Percentiles rank a stretch among this genome's conserved stretches.
These are phyloP conservation scores for Akanthomyces lecanii DNA, from an alignment of 2,329 filamentous ascomycete genomes.

Conservation along the genomic window DNA sequence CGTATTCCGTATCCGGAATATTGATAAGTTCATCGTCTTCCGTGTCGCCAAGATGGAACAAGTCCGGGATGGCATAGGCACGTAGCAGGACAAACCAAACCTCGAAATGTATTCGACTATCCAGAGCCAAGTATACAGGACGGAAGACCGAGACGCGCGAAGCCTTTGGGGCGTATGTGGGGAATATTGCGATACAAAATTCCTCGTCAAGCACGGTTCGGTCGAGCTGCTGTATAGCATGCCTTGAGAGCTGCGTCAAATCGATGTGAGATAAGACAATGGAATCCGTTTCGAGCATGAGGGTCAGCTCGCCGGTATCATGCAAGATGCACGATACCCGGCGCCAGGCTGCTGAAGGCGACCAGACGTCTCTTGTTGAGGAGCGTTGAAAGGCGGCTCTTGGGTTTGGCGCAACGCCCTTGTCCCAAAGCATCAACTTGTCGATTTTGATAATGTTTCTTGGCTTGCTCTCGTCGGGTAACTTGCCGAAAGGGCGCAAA, in stretches of 20 bases:
- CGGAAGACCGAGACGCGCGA: constrained; percentile 71
- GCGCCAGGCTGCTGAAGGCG: constrained; percentile 66
- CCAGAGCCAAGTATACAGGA: constrained; percentile 85
- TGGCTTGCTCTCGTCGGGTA: constrained; percentile 30
- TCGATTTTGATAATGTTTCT: constrained; percentile 90
- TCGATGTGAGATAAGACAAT: constrained; percentile 78
- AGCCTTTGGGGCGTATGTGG: constrained; percentile 76
- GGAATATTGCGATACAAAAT: constrained; percentile 92
- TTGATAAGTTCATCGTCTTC: constrained; percentile 42
- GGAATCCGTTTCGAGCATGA: constrained; percentile 82
- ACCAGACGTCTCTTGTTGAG: constrained; percentile 53
- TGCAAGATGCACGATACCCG: constrained; percentile 88
- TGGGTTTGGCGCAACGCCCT: constrained; percentile 54
- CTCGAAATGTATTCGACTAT: constrained; percentile 86
- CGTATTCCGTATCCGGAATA: constrained; percentile 34
- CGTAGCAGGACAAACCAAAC: constrained; percentile 93
- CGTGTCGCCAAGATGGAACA: constrained; percentile 63
- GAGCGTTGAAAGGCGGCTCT: constrained; percentile 53
- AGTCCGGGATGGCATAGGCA: constrained; percentile 85
- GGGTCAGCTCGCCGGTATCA: constrained; percentile 90
- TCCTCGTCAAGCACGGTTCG: constrained; percentile 88
- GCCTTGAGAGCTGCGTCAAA: constrained; percentile 81
- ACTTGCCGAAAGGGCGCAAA: constrained; percentile 38
- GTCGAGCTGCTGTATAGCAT: constrained; percentile 85
- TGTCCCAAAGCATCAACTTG: constrained; percentile 88